phyloP scores from a whole-genome alignment of 2,329 filamentous ascomycete genomes.

The Aurifilum marmelostoma region DNA sequence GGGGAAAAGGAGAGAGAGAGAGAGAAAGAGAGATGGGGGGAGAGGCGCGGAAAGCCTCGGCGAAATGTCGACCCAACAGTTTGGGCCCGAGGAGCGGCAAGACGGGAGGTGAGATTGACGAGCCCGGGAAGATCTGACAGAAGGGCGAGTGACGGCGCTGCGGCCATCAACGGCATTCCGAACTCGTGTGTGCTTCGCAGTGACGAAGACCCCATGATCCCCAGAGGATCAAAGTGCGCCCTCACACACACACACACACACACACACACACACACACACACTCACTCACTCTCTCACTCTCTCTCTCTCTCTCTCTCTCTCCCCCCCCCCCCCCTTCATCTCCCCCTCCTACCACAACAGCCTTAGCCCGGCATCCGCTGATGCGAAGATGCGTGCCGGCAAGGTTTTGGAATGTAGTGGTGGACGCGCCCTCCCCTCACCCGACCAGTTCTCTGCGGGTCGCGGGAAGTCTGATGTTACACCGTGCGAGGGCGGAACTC shows the following conservation, averaged over 20 bases:
- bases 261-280: no score
- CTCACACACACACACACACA: no score
- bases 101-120: slow-evolving; percentile 22
- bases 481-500: slow-evolving; percentile 11
- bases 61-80: slow-evolving; percentile 11
- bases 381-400: slow-evolving; percentile 9
- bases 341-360: neutral
- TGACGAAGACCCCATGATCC: neutral
- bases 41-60: slow-evolving; percentile 6
- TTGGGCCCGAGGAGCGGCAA: slow-evolving; percentile 14
- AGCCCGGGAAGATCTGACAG: slow-evolving; percentile 22
- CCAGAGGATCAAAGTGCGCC: neutral
- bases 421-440: neutral
- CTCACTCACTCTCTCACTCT: neutral
- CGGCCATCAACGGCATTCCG: slow-evolving; percentile 7
- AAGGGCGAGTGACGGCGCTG: neutral
- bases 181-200: neutral
- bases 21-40: neutral
- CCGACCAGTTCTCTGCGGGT: neutral
- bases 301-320: neutral
- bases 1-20: neutral
- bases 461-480: neutral
- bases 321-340: neutral
- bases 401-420: neutral
- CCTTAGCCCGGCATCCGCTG: neutral